Base-by-base conservation (phyloP, 192 early-diverging fungal genomes). In the Mycoemilia scoparia region DNA sequence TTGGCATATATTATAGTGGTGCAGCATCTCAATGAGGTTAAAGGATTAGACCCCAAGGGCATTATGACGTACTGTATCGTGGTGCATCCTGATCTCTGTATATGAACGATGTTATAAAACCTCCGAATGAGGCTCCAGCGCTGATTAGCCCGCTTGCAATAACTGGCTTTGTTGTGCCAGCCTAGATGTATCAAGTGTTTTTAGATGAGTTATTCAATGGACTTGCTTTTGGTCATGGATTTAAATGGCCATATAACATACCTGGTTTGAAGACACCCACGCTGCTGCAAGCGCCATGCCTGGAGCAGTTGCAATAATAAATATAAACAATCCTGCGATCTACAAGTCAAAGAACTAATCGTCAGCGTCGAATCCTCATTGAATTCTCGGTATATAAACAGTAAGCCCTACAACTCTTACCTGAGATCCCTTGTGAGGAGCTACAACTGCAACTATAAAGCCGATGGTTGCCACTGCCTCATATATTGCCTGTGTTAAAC, bases 271-370 rank as follows among this genome's bases (percentile, higher is more conserved):
- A 48, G 56, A 46, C 27, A 34, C 44, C 59, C 59, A 62, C 2
- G 59, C 52, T 4, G 59, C 52, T 0, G 41, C 49, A 14, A 56
- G 59, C 4, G 59, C 59, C 0, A 53, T 53, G 3, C 52, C 52
- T 36, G 51, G 59, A 18, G 59, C 49, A 28, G 59, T 56, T 5
- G 59, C 59, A 56, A 62, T 56, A 29, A 51, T 62, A 21, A 62
- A 62, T 39, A 62, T 9, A 15, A 62, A 51, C 30, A 62, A 36
- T 0, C 52, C 59, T n/a, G n/a, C n/a, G n/a, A n/a, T n/a, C n/a
- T n/a, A n/a, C n/a, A n/a, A n/a, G n/a, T n/a, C n/a, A n/a, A n/a
- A n/a, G n/a, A n/a, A n/a, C n/a, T n/a, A n/a, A n/a, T n/a, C n/a
- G n/a, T n/a, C n/a, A n/a, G n/a, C n/a, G n/a, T n/a, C n/a, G n/a